phyloP scores from a whole-genome alignment of 768 basidiomycete species.

The Mrakia blollopis region DNA sequence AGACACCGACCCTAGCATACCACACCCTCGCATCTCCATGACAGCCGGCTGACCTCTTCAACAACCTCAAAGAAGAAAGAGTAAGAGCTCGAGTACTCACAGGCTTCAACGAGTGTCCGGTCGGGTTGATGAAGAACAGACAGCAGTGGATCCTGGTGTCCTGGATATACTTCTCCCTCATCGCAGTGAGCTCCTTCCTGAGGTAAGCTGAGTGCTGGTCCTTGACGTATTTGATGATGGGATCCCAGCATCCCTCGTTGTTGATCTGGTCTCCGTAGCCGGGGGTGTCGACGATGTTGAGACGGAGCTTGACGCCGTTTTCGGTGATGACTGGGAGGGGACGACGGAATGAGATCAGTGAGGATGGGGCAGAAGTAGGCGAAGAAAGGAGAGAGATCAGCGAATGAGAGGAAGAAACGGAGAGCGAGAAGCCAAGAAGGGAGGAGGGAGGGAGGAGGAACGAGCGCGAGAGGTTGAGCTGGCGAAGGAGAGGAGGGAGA shows the following conservation, averaged over 20 bases:
- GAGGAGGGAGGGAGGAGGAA: background rate
- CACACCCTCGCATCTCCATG: too few relatives aligned
- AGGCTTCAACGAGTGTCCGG: constrained; percentile 92
- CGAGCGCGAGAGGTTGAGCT: background rate
- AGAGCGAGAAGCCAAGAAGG: too few relatives aligned
- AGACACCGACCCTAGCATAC: too few relatives aligned
- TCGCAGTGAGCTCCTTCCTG: constrained; percentile 96
- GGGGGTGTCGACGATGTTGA: constrained; percentile 98
- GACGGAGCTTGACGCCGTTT: constrained; percentile 85
- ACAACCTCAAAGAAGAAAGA: too few relatives aligned
- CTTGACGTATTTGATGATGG: constrained; percentile 38
- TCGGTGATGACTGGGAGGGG: constrained; percentile 76
- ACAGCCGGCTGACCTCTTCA: too few relatives aligned
- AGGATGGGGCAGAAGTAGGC: background rate
- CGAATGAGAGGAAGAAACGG: too few relatives aligned
- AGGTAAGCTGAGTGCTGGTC: constrained; percentile 99
- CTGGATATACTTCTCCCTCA: constrained; percentile 96
- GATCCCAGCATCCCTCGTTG: constrained; percentile 87
- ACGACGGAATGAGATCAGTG: background rate
- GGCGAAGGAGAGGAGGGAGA: background rate
- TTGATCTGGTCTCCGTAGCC: constrained; percentile 98
- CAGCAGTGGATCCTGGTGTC: constrained; percentile 99
- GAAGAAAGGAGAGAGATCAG: background rate
- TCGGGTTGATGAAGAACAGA: constrained; percentile 97
- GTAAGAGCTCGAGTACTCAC: constrained; percentile 29